Evolutionary conservation across 192 early-diverging fungal genomes (phyloP).

Genomic region (Coemansia sp.): DNA sequence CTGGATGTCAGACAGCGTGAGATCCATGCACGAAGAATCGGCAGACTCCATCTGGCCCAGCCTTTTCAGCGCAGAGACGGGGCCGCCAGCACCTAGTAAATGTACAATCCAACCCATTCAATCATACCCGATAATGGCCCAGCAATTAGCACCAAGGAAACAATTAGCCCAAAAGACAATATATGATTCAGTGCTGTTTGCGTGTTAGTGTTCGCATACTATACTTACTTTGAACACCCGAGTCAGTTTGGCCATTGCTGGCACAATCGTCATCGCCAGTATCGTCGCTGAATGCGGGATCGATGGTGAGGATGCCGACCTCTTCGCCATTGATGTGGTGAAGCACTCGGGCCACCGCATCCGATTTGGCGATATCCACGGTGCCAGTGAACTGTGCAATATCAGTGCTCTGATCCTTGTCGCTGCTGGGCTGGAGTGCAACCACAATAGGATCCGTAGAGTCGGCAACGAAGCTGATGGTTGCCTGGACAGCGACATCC

Average conservation of each 20-base stretch:
- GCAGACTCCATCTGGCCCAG: constrained; percentile 32
- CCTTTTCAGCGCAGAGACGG: constrained; percentile 24
- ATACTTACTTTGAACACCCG: constrained; percentile 8
- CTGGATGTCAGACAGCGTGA: constrained; percentile 41
- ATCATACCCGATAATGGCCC: too few relatives aligned
- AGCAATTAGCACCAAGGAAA: neutral
- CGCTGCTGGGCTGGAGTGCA: neutral
- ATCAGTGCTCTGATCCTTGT: neutral
- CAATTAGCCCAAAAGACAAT: neutral
- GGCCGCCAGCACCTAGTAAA: constrained; percentile 16
- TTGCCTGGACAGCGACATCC: constrained; percentile 1
- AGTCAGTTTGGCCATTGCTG: constrained; percentile 4
- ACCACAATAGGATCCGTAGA: neutral
- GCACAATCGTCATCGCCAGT: constrained; percentile 3
- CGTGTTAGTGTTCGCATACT: constrained; percentile 6
- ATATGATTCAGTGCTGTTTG: neutral
- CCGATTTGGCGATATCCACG: neutral
- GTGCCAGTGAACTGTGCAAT: neutral
- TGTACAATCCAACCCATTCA: neutral
- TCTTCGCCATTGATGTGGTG: constrained; percentile 5
- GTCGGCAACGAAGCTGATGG: neutral
- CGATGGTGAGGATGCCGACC: neutral
- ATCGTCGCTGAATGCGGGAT: neutral
- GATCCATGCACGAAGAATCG: constrained; percentile 38
- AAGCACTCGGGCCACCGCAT: neutral